Evolutionary conservation across 129 eudicot species (phyloP), one percentile per base, ranked within the genome.

Genomic region (Kitagawia praeruptora): DNA sequence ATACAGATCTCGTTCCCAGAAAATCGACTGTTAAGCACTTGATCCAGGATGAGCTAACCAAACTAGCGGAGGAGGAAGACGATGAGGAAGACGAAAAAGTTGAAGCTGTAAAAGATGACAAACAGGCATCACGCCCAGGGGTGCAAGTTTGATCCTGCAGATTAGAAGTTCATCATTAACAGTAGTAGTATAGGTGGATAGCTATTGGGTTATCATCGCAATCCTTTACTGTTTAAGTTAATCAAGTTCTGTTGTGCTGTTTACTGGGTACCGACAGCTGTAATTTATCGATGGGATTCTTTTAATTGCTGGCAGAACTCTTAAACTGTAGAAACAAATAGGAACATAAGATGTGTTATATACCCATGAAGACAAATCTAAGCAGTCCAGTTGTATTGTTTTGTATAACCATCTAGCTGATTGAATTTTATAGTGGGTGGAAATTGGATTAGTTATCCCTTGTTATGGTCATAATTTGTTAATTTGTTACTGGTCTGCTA

Each of bases 31-130:
- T 96, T 81, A 96, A 96, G 90, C 86, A 85, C 64, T 90, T 96
- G 90, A 90, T 92, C 83, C 98, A 96, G 89, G 96, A 96, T 7
- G 99, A 96, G 89, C 93, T 96, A 28, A 96, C 98, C 15, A 90
- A 90, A 79, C 92, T 96, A 75, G 98, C 99, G n/a, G 98, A 92
- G 16, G 97, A 94, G 83, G 89, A 78, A 38, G 98, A 96, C 3
- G 93, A 89, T 4, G 97, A 95, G 39, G 72, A 66, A 4, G 97
- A 95, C 2, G 97, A 92, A 8, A 92, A 89, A 64, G 88, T 56
- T 25, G 94, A 85, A 69, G 78, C 86, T 4, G 85, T 37, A 45
- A 87, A 84, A 58, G 83, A 79, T 70, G 97, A 80, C 44, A 87
- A 87, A 12, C 82, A 81, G 75, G 83, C 87, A 73, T 78, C 89